A percentile compares a stretch with the other conserved stretches of the same genome.
Evolutionary conservation across 2,329 filamentous ascomycete species (phyloP).

Genomic region (Cercospora citrullina): DNA sequence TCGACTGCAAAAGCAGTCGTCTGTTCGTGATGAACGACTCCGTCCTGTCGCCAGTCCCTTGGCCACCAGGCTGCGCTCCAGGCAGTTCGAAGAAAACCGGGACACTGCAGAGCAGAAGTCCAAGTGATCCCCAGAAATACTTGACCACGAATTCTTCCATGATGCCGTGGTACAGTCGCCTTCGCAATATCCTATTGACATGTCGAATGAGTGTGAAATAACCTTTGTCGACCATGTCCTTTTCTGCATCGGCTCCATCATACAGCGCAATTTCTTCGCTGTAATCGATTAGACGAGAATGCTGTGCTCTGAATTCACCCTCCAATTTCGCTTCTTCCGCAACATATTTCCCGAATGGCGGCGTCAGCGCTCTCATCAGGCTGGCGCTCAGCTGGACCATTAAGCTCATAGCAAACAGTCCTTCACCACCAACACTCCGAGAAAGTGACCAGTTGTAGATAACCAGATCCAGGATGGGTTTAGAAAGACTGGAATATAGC

Average conservation of each 20-base stretch:
- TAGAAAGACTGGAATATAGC: conserved; percentile 93
- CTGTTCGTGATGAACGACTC: conserved; percentile 87
- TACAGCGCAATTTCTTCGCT: conserved; percentile 94
- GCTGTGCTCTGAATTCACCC: conserved; percentile 94
- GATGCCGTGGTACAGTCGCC: conserved; percentile 94
- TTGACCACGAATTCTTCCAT: conserved; percentile 99
- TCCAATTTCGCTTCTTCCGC: conserved; percentile 93
- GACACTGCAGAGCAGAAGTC: conserved; percentile 86
- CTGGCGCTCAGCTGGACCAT: conserved; percentile 90
- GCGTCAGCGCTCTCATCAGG: conserved; percentile 90
- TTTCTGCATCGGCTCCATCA: conserved; percentile 87
- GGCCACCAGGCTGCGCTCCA: conserved; percentile 23
- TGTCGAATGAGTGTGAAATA: conserved; percentile 99
- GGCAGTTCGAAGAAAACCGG: conserved; percentile 86
- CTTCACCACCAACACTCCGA: conserved; percentile 92
- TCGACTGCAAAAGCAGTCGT: conserved; percentile 86
- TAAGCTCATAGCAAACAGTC: conserved; percentile 90
- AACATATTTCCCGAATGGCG: conserved; percentile 95
- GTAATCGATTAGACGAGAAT: conserved; percentile 92
- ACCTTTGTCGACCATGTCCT: conserved; percentile 93
- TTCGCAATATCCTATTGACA: conserved; percentile 89
- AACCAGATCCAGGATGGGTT: conserved; percentile 90
- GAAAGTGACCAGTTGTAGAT: conserved; percentile 96
- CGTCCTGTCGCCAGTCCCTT: conserved; percentile 29
- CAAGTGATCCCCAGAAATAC: conserved; percentile 96